Evolutionary conservation across 345 rosid species (phyloP).

Genomic region (Moricandia moricandioides): DNA sequence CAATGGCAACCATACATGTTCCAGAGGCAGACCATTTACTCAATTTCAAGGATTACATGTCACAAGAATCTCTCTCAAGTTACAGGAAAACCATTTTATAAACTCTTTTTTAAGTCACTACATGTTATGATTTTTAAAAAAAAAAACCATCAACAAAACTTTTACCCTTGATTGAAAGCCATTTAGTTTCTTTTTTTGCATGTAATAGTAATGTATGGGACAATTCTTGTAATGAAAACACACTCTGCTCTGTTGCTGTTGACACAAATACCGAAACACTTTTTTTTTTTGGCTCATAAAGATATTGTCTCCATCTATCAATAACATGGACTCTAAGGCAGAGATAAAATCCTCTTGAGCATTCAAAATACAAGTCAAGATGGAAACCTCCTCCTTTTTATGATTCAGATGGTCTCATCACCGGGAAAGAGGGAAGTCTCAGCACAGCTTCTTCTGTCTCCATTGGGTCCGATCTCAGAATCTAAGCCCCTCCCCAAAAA

Average conservation of each 20-base stretch:
- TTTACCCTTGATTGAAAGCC: background rate
- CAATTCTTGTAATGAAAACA: background rate
- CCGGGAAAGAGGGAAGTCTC: constrained; percentile 54
- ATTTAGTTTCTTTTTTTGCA: too few relatives aligned
- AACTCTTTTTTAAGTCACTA: background rate
- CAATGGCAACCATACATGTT: background rate
- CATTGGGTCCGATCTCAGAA: constrained; percentile 68
- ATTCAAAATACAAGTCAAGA: background rate
- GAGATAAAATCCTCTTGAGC: background rate
- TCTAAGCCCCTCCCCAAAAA: constrained; percentile 33
- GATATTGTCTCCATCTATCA: background rate
- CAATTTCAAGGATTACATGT: background rate
- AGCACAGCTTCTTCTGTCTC: constrained; percentile 79
- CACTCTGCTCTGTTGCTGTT: background rate
- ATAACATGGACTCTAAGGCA: background rate
- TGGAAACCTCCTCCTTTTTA: background rate
- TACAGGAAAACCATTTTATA: background rate
- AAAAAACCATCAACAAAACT: background rate
- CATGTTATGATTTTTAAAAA: background rate
- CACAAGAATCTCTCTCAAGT: background rate
- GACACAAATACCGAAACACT: background rate
- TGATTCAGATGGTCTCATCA: constrained; percentile 15
- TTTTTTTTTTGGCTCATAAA: background rate
- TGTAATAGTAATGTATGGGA: background rate
- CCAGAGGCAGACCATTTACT: background rate